Conservation (phyloP, 2,329 filamentous ascomycete species). For the Colletotrichum trifolii region DNA sequence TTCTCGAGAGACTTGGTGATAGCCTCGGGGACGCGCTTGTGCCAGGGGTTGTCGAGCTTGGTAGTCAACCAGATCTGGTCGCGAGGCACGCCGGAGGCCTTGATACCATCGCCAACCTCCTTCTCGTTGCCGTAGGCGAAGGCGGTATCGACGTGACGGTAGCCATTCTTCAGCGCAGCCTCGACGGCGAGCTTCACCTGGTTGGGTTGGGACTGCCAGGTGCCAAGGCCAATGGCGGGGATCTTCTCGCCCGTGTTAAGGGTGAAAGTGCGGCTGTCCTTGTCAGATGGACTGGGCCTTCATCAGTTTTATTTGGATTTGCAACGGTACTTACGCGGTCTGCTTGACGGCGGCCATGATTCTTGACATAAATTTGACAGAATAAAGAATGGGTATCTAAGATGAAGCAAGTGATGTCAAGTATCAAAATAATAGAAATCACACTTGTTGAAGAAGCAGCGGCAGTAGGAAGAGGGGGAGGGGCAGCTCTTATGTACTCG, state of each 20-base stretch:
- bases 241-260: slow-evolving; percentile 84
- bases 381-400: slow-evolving; percentile 13
- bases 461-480: neutral
- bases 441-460: slow-evolving; percentile 1
- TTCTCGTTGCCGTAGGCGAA: slow-evolving; percentile 82
- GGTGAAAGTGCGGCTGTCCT: slow-evolving; percentile 66
- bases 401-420: slow-evolving; percentile 13
- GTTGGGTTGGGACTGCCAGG: slow-evolving; percentile 79
- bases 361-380: neutral
- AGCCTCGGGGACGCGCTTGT: slow-evolving; percentile 74
- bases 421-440: neutral
- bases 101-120: slow-evolving; percentile 74
- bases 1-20: slow-evolving; percentile 69
- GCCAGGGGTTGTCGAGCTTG: slow-evolving; percentile 85
- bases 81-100: slow-evolving; percentile 71
- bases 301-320: neutral
- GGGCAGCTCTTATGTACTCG: slow-evolving; percentile 31
- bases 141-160: slow-evolving; percentile 82
- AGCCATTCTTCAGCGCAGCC: slow-evolving; percentile 73
- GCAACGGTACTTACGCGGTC: slow-evolving; percentile 22
- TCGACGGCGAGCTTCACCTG: slow-evolving; percentile 79
- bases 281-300: neutral
- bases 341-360: slow-evolving; percentile 34
- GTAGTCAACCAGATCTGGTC: slow-evolving; percentile 79
- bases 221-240: slow-evolving; percentile 79